These are phyloP conservation scores for Cutaneotrichosporon spelunceum DNA, from an alignment of 1,284 basidiomycete genomes.

Conservation along the genomic window DNA sequence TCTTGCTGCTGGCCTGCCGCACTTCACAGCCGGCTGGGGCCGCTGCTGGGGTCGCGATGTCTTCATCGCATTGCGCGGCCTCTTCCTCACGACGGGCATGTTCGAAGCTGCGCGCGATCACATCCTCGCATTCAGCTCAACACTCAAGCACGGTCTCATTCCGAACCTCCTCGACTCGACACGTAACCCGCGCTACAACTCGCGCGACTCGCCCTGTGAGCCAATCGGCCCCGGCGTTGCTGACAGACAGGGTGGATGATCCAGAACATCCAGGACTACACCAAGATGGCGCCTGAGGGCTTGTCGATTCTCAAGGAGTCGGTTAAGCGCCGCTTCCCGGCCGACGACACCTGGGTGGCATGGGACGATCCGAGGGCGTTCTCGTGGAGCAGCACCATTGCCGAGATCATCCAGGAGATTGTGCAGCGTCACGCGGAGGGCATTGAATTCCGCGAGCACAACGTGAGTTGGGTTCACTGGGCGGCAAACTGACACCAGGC, in stretches of 20 bases:
- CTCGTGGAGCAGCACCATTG: slow-evolving; percentile 71
- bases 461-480: slow-evolving; percentile 48
- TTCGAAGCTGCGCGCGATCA: slow-evolving; percentile 79
- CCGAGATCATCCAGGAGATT: slow-evolving; percentile 94
- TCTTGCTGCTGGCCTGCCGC: slow-evolving; percentile 88
- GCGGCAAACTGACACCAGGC: slow-evolving; percentile 54
- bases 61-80: slow-evolving; percentile 85
- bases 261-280: slow-evolving; percentile 96
- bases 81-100: slow-evolving; percentile 89
- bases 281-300: slow-evolving; percentile 77
- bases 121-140: slow-evolving; percentile 83
- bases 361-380: slow-evolving; percentile 87
- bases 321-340: slow-evolving; percentile 87
- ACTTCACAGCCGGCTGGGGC: slow-evolving; percentile 87
- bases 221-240: background rate
- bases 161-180: slow-evolving; percentile 88
- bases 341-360: slow-evolving; percentile 86
- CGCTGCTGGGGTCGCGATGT: slow-evolving; percentile 96
- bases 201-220: slow-evolving; percentile 35
- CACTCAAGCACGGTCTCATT: slow-evolving; percentile 74
- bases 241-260: slow-evolving; percentile 72
- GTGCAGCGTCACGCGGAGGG: slow-evolving; percentile 89
- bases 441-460: slow-evolving; percentile 92
- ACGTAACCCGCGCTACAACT: slow-evolving; percentile 68
- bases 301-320: slow-evolving; percentile 72